phyloP scores from a whole-genome alignment of 768 basidiomycete species.

The Mycena latifolia region DNA sequence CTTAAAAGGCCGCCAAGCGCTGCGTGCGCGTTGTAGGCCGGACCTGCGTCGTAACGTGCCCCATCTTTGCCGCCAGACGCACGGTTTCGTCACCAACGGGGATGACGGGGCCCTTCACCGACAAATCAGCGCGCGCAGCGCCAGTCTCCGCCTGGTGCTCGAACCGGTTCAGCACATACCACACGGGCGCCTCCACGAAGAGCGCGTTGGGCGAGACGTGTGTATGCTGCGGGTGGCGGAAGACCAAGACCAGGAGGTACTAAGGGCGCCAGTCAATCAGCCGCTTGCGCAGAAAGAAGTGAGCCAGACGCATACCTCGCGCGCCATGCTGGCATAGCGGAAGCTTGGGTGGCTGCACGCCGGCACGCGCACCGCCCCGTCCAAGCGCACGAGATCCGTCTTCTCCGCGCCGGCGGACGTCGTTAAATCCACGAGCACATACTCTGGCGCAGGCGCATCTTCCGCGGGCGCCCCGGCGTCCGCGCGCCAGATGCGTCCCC shows the following conservation, averaged over 20 bases:
- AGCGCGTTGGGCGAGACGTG: conserved; percentile 31
- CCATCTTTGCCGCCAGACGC: conserved; percentile 11
- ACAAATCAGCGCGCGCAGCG: not conserved
- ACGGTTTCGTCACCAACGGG: conserved; percentile 8
- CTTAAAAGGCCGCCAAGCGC: conserved; percentile 16
- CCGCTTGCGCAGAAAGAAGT: not conserved
- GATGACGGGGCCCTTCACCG: conserved; percentile 17
- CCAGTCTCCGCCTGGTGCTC: not conserved
- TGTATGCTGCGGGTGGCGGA: conserved; percentile 33
- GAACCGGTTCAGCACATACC: conserved; percentile 32
- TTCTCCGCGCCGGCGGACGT: not conserved
- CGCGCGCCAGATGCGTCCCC: conserved; percentile 25
- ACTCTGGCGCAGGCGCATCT: conserved; percentile 12
- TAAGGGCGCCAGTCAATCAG: not conserved
- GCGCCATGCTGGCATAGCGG: conserved; percentile 27
- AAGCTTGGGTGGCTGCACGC: conserved; percentile 33
- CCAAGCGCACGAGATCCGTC: conserved; percentile 27
- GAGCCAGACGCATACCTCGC: conserved; percentile 17
- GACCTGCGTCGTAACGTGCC: conserved; percentile 14
- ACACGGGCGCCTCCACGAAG: conserved; percentile 27
- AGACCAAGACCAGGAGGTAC: conserved; percentile 28
- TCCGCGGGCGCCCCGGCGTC: conserved; percentile 22
- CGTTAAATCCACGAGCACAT: conserved; percentile 23
- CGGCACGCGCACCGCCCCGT: conserved; percentile 34
- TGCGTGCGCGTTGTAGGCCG: conserved; percentile 21